Percentiles rank a stretch among this genome's conserved stretches.
phyloP scores from a whole-genome alignment of 768 basidiomycete genomes.

The Lepiota venenata region DNA sequence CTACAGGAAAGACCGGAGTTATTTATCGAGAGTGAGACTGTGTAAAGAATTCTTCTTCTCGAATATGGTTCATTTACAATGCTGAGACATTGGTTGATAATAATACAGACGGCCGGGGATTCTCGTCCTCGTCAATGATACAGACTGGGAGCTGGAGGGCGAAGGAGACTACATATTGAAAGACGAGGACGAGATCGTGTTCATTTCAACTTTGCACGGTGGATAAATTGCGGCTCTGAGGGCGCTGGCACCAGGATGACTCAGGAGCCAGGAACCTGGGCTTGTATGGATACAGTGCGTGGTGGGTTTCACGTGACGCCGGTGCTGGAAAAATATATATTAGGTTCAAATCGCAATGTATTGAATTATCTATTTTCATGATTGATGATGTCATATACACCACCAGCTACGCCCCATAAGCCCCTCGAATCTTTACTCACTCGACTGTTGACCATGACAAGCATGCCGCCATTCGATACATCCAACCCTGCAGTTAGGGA shows the following conservation, averaged over 20 bases:
- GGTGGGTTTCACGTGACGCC: conserved; percentile 28
- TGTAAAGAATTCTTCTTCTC: conserved; percentile 49
- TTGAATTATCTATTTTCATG: conserved; percentile 16
- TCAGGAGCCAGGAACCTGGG: no score
- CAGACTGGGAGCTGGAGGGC: conserved; percentile 97
- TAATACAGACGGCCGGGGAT: conserved; percentile 88
- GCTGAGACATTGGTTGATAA: not conserved
- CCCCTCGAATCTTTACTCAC: not conserved
- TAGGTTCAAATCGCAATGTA: conserved; percentile 29
- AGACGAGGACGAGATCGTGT: conserved; percentile 85
- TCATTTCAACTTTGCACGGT: conserved; percentile 95
- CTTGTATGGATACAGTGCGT: conserved; percentile 24
- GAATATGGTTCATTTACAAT: not conserved
- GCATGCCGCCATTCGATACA: conserved; percentile 53
- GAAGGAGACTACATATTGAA: conserved; percentile 83
- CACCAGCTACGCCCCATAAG: not conserved
- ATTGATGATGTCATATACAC: conserved; percentile 12
- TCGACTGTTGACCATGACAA: conserved; percentile 34
- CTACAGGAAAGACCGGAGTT: conserved; percentile 85
- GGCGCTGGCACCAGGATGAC: no score
- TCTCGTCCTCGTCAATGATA: conserved; percentile 93
- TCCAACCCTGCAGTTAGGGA: conserved; percentile 60
- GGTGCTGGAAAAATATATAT: no score
- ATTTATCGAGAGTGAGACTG: conserved; percentile 83
- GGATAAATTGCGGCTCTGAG: conserved; percentile 41